These are phyloP conservation scores for Fusarium liriodendri DNA, from an alignment of 2,329 filamentous ascomycete species.

Conservation along the genomic window DNA sequence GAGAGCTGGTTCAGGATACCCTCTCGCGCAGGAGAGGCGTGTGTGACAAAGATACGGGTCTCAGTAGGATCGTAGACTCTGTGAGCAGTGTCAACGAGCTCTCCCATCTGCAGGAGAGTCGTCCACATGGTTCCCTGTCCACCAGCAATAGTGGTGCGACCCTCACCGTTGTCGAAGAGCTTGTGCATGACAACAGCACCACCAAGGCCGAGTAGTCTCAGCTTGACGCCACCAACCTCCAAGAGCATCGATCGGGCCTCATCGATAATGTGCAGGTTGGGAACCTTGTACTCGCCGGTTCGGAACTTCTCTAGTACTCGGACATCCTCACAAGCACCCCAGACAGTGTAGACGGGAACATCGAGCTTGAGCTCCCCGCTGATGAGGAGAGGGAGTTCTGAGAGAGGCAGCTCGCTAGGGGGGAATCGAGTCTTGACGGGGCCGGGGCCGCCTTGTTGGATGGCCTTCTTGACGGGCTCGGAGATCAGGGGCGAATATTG, in stretches of 20 bases:
- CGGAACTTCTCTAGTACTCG: constrained; percentile 97
- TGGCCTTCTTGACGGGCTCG: constrained; percentile 78
- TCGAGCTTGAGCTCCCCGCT: constrained; percentile 91
- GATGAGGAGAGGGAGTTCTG: constrained; percentile 90
- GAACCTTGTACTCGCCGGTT: constrained; percentile 97
- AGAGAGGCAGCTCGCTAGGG: constrained; percentile 86
- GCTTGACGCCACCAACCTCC: constrained; percentile 94
- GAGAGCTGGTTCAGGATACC: constrained; percentile 97
- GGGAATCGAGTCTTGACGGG: constrained; percentile 89
- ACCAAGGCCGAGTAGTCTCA: constrained; percentile 91
- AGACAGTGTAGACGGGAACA: constrained; percentile 97
- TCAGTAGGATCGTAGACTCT: constrained; percentile 98
- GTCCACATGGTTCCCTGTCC: constrained; percentile 99
- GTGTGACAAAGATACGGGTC: constrained; percentile 95
- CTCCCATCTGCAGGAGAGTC: constrained; percentile 96
- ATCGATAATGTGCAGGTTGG: constrained; percentile 97
- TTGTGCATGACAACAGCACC: constrained; percentile 99
- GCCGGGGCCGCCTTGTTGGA: constrained; percentile 73
- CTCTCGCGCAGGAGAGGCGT: constrained; percentile 95
- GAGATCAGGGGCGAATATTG: constrained; percentile 96
- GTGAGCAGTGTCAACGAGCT: constrained; percentile 96
- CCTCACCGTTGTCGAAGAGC: constrained; percentile 98
- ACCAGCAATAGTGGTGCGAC: constrained; percentile 96
- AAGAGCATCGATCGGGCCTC: constrained; percentile 96
- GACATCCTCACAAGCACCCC: constrained; percentile 99